Evolutionary conservation across 768 basidiomycete genomes (phyloP).

Genomic region (Suillus weaverae): DNA sequence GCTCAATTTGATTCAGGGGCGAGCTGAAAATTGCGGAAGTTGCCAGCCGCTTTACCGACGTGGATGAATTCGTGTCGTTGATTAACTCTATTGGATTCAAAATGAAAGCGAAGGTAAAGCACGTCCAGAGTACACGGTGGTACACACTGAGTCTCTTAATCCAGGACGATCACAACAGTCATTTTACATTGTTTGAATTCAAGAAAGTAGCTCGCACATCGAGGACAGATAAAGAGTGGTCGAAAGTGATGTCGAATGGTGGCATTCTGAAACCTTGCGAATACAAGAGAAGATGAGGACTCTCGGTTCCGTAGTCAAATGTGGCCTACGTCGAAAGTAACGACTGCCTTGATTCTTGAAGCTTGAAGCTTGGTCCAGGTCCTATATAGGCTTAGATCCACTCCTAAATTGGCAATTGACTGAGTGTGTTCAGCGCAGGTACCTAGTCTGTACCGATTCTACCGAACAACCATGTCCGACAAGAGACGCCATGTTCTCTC

Average conservation of each 20-base stretch:
- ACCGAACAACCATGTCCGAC: slow-evolving; percentile 26
- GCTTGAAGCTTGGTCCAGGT: background rate
- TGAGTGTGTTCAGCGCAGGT: background rate
- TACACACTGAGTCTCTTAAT: background rate
- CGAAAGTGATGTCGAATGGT: slow-evolving; percentile 49
- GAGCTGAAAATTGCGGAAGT: slow-evolving; percentile 89
- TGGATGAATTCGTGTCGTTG: slow-evolving; percentile 65
- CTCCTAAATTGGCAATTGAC: background rate
- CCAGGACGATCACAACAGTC: slow-evolving; percentile 80
- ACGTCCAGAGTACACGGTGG: background rate
- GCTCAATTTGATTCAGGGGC: slow-evolving; percentile 48
- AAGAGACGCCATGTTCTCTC: slow-evolving; percentile 51
- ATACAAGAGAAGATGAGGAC: slow-evolving; percentile 77
- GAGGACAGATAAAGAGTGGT: slow-evolving; percentile 62
- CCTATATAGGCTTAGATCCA: background rate
- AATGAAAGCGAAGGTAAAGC: slow-evolving; percentile 61
- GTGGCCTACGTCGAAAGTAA: background rate
- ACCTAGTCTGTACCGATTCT: slow-evolving; percentile 3
- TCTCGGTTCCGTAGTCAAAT: background rate
- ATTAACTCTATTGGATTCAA: slow-evolving; percentile 73
- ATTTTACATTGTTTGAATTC: slow-evolving; percentile 86
- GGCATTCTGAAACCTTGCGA: slow-evolving; percentile 82
- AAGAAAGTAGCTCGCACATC: slow-evolving; percentile 51
- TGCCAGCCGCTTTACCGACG: slow-evolving; percentile 72
- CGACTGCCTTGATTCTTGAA: too few species aligned